Percentiles rank a stretch among this genome's conserved stretches.
These are phyloP conservation scores for Tubosaeta sp. DNA, from an alignment of 768 basidiomycete genomes.

Conservation along the genomic window DNA sequence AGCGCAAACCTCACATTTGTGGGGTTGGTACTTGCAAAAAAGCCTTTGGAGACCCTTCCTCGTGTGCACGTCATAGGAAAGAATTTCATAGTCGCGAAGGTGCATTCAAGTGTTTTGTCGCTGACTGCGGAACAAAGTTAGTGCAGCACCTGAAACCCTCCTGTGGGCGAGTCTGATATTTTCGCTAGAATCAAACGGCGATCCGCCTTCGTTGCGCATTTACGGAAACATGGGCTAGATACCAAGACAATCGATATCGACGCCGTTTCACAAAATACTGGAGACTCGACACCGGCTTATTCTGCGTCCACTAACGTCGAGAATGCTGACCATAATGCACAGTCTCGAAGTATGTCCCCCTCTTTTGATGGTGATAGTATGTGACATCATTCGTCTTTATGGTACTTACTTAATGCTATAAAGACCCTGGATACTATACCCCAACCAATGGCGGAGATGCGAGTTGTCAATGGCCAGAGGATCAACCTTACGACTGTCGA, in stretches of 20 bases:
- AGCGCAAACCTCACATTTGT: conserved; percentile 50
- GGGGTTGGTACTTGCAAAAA: conserved; percentile 42
- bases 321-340: not conserved
- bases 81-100: conserved; percentile 49
- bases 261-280: conserved; percentile 14
- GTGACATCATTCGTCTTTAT: conserved; percentile 1
- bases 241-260: conserved; percentile 15
- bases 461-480: conserved; percentile 3
- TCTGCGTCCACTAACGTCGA: conserved; percentile 2
- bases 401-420: conserved; percentile 1
- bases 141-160: conserved; percentile 2
- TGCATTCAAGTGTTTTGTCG: conserved; percentile 43
- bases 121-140: conserved; percentile 47
- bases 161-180: not conserved
- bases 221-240: conserved; percentile 45
- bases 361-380: conserved; percentile 10
- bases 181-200: conserved; percentile 57
- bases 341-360: conserved; percentile 8
- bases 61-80: conserved; percentile 58
- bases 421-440: conserved; percentile 11
- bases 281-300: conserved; percentile 13
- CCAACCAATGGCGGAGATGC: not conserved
- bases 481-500: conserved; percentile 4
- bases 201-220: conserved; percentile 52
- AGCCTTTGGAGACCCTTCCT: conserved; percentile 67